phyloP scores from a whole-genome alignment of 2,329 filamentous ascomycete genomes.

The Bertia moriformis region DNA sequence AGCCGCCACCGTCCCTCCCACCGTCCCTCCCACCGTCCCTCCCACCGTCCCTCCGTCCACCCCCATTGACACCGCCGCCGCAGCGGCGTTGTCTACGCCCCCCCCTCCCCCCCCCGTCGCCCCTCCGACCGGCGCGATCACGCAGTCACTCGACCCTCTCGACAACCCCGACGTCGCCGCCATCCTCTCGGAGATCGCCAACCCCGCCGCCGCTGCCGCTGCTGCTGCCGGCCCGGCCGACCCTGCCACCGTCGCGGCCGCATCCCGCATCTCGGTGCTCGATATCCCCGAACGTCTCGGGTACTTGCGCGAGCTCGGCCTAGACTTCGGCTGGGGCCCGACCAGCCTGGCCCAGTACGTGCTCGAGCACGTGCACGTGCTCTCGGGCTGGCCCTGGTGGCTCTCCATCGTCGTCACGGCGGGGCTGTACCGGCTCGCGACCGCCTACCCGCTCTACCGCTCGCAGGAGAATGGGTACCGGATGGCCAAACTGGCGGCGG shows the following conservation, averaged over 20 bases:
- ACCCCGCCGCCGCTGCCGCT: background rate
- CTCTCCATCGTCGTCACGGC: constrained; percentile 54
- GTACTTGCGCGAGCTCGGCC: constrained; percentile 66
- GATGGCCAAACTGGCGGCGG: constrained; percentile 38
- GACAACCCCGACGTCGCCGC: background rate
- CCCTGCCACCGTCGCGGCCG: constrained; percentile 3
- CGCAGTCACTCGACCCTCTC: too few species aligned
- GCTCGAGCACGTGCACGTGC: constrained; percentile 73
- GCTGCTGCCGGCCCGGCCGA: constrained; percentile 8
- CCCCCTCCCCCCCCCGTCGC: constrained; percentile 11
- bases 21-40: constrained; percentile 3
- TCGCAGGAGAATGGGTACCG: constrained; percentile 48
- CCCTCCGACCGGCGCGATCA: constrained; percentile 4
- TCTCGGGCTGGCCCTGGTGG: constrained; percentile 68
- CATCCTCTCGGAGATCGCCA: background rate
- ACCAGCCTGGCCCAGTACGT: constrained; percentile 60
- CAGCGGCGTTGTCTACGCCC: constrained; percentile 6
- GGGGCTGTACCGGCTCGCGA: constrained; percentile 43
- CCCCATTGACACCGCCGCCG: constrained; percentile 1
- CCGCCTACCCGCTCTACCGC: constrained; percentile 52
- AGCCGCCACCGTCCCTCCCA: constrained; percentile 2
- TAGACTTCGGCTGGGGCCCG: constrained; percentile 77
- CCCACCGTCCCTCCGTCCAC: constrained; percentile 4
- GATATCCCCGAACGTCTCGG: constrained; percentile 63
- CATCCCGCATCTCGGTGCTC: constrained; percentile 25